These are phyloP conservation scores for Neostapfia colusana DNA, from an alignment of 176 grass and related monocot genomes.

Conservation along the genomic window DNA sequence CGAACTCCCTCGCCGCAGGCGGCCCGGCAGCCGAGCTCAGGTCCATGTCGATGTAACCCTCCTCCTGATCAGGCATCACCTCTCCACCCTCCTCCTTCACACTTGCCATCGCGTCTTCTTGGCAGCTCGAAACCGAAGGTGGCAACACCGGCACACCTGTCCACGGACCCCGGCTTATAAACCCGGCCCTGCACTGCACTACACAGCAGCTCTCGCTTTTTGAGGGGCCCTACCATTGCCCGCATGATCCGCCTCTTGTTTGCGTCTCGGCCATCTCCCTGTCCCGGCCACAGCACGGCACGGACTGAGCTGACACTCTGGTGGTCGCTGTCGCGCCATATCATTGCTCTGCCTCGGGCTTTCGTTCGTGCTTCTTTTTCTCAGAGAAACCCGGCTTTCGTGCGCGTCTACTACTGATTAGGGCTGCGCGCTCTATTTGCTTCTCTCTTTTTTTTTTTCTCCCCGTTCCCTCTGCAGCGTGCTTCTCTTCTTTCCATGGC, in stretches of 20 bases:
- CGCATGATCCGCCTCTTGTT: conserved; percentile 48
- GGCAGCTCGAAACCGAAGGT: background rate
- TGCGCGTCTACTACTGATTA: conserved; percentile 29
- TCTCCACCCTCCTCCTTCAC: background rate
- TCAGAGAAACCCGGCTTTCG: conserved; percentile 52
- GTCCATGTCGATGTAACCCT: conserved; percentile 95
- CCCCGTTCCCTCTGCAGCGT: conserved; percentile 8
- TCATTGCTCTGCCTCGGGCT: conserved; percentile 34
- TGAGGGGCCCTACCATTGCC: conserved; percentile 20
- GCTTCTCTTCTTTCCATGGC: conserved; percentile 52
- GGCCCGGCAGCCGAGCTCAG: conserved; percentile 12
- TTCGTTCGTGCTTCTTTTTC: conserved; percentile 40
- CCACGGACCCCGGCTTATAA: no score
- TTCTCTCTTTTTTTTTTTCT: conserved; percentile 24
- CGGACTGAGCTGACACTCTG: background rate
- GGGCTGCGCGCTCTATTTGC: conserved; percentile 18
- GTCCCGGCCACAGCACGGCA: background rate
- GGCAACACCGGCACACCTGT: conserved; percentile 20
- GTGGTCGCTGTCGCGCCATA: conserved; percentile 12
- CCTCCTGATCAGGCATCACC: conserved; percentile 28
- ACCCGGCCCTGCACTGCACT: background rate
- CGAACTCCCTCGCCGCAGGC: conserved; percentile 52
- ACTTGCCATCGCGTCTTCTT: conserved; percentile 22
- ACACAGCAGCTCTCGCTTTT: background rate
- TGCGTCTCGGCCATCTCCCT: conserved; percentile 31